Evolutionary conservation across 2,329 filamentous ascomycete genomes (phyloP), one percentile per base, ranked within the genome.

Genomic region (Talaromyces funiculosus): DNA sequence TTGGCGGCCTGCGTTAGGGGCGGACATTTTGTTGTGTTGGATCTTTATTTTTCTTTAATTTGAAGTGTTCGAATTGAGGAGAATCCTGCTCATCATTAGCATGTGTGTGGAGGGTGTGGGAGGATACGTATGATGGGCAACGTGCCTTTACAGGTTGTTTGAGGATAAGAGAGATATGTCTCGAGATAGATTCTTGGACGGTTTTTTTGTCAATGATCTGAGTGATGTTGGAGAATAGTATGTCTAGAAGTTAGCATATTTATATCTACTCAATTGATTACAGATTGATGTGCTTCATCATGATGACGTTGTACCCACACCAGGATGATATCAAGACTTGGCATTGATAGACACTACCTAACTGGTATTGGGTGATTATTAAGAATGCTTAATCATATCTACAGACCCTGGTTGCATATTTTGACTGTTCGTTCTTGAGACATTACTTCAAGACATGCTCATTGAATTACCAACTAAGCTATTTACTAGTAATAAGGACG

Each of bases 1-100:
- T 77, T 96, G 84, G 71, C 87, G 86, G 73, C 90, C 89, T 75
- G 83, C 76, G 70, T 80, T 77, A 65, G 54, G 59, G 29, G 59
- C 49, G 29, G 62, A 63, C 59, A 63, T 63, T 37, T 40, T 58
- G 18, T 47, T 20, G 18, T 51, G 0, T 47, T 49, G n/a, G n/a
- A n/a, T n/a, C 22, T n/a, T 60, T 18, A 10, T 20, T 49, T 4
- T 45, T 22, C 12, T 24, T 35, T 51, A 10, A 16, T 43, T 37
- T 47, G 20, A 35, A 22, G 2, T 3, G 20, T 47, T 24, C n/a
- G 20, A 26, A n/a, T 40, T 40, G n/a, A 12, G 4, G 24, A 18
- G n/a, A 26, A 5, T 22, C 20, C 29, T 31, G 26, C 3, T 26
- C 12, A 14, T 3, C 5, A 14, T 54, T 38, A 54, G 47, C n/a